phyloP scores from a whole-genome alignment of 345 rosid genomes.

The Pseudoturritis turrita region DNA sequence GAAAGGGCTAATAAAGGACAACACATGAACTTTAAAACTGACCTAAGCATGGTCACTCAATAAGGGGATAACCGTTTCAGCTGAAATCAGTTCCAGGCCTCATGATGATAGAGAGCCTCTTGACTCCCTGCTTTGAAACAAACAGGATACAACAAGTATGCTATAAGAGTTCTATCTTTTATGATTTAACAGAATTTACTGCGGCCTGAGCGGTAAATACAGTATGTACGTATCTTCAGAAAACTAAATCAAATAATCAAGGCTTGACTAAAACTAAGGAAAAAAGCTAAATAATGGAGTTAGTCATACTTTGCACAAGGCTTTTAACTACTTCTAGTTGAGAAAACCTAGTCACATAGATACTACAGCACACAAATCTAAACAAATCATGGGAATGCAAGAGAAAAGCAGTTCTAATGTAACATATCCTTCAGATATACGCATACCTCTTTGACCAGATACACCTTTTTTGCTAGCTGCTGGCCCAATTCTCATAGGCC shows the following conservation, averaged over 20 bases:
- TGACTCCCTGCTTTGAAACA: constrained; percentile 92
- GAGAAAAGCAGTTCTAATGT: neutral
- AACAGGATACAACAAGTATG: constrained; percentile 77
- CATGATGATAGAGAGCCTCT: constrained; percentile 87
- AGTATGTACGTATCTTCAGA: constrained; percentile 43
- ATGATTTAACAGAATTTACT: constrained; percentile 38
- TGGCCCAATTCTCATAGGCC: constrained; percentile 88
- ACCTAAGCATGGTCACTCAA: constrained; percentile 75
- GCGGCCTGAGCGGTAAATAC: constrained; percentile 51
- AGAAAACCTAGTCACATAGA: neutral
- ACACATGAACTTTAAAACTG: constrained; percentile 72
- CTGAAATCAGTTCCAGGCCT: constrained; percentile 98
- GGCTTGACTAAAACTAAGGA: constrained; percentile 26
- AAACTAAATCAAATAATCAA: constrained; percentile 44
- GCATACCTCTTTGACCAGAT: constrained; percentile 62
- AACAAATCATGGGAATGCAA: constrained; percentile 8
- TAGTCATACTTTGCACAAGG: neutral
- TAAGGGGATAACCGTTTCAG: constrained; percentile 80
- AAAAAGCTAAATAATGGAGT: constrained; percentile 18
- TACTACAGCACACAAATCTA: neutral
- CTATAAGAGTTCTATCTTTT: constrained; percentile 58
- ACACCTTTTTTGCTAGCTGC: constrained; percentile 68
- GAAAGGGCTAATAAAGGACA: constrained; percentile 53
- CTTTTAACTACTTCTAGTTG: neutral
- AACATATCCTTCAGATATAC: neutral